Evolutionary conservation across 75 land plant species (phyloP), one percentile per base, ranked within the genome.

Genomic region (Selaginella moellendorffii): DNA sequence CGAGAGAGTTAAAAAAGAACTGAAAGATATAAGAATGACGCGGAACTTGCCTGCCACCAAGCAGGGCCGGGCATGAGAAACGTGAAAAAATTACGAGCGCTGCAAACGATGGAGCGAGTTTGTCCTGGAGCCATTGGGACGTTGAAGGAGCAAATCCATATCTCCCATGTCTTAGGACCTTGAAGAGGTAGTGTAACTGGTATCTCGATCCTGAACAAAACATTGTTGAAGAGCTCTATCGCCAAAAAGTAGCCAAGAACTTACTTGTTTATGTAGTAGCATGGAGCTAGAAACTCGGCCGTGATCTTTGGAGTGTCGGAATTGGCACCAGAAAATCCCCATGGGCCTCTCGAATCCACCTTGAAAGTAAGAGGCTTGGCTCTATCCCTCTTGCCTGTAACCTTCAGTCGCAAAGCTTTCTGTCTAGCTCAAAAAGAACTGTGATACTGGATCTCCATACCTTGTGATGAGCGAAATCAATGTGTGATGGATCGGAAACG

Each of bases 401-500:
- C 90, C 96, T 81, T 68, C 29, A 29, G 46, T 14, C 5, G 14
- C 46, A 36, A 5, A 14, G 17, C 31, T 46, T 64, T 19, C 26
- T 22, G 21, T 21, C 26, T 0, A 29, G 31, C 65, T n/a, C 24
- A 52, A 22, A 64, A 31, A 56, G 26, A 26, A 25, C 25, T 2
- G 21, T 20, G 60, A 52, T 17, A 30, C n/a, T 1, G 24, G 5
- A 66, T 19, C 61, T 56, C 2, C 19, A 27, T 72, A 86, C 99
- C 91, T 93, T 93, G 72, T 93, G 99, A 70, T 93, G 99, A 2
- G 99, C 99, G 73, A 93, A 93, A 62, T 93, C 93, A 54, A 93
- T 93, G 60, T 93, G 99, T 51, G 99, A 93, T 42, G 99, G 99
- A 80, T 93, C 99, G 1, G 96, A 93, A 1, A 93, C 99, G 72